Percentiles rank a stretch among this genome's conserved stretches.
Conservation (phyloP, 2,329 filamentous ascomycete genomes). For the Juglanconis juglandina region DNA sequence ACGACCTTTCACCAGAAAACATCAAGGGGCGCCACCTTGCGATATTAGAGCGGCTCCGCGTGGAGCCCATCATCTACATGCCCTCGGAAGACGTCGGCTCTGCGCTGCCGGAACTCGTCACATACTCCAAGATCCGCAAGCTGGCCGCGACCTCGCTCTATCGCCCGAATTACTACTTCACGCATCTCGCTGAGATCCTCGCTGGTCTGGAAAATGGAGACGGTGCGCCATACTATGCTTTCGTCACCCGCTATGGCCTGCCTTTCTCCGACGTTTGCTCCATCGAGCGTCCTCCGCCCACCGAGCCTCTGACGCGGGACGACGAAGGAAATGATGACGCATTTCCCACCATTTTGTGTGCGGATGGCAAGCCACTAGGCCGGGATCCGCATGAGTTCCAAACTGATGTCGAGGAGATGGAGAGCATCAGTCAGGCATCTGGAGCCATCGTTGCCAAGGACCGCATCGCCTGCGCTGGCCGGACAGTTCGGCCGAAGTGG, state of each 20-base stretch:
- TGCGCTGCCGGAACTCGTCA: constrained; percentile 46
- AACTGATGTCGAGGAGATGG: constrained; percentile 31
- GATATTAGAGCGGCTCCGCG: constrained; percentile 40
- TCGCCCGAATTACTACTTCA: constrained; percentile 40
- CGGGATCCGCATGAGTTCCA: constrained; percentile 33
- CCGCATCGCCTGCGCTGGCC: constrained; percentile 37
- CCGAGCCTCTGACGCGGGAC: constrained; percentile 27
- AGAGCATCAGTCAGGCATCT: constrained; percentile 36
- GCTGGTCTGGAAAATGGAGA: constrained; percentile 42
- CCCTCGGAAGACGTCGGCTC: constrained; percentile 29
- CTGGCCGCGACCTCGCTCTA: constrained; percentile 43
- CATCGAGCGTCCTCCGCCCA: constrained; percentile 28
- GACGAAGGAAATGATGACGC: constrained; percentile 37
- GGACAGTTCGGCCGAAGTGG: constrained; percentile 36
- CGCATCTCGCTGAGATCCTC: constrained; percentile 40
- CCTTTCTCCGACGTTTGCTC: constrained; percentile 27
- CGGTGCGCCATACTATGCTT: constrained; percentile 40
- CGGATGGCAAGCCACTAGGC: constrained; percentile 34
- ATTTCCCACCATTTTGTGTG: constrained; percentile 44
- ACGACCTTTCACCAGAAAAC: constrained; percentile 31
- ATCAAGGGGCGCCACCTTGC: constrained; percentile 36
- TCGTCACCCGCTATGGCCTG: constrained; percentile 22
- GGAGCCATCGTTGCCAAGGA: constrained; percentile 43
- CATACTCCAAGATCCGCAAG: constrained; percentile 44
- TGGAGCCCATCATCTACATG: constrained; percentile 40